Conservation (phyloP, 441 rosid genomes). For the Cnidoscolus chayamansa region DNA sequence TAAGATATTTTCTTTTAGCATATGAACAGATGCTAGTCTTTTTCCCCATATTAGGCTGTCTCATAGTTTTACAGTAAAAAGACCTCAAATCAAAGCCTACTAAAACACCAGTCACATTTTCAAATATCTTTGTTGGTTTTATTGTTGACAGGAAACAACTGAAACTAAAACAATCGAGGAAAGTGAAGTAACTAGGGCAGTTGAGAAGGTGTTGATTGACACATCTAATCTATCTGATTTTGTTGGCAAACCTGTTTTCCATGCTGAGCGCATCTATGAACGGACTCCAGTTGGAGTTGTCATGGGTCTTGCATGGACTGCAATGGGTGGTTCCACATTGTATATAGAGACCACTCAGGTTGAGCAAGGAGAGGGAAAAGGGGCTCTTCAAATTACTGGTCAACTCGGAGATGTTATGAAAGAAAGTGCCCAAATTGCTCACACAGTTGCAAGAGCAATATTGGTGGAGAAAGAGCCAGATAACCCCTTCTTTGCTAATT, state of each 20-base stretch:
- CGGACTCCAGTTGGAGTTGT: constrained; percentile 88
- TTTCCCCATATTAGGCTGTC: not conserved
- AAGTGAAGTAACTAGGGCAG: constrained; percentile 32
- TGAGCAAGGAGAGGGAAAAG: constrained; percentile 82
- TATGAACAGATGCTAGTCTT: not conserved
- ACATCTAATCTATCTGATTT: constrained; percentile 58
- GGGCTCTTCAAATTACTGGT: constrained; percentile 69
- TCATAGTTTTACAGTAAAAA: not conserved
- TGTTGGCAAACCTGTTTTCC: constrained; percentile 96
- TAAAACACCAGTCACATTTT: not conserved
- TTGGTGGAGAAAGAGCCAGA: constrained; percentile 59
- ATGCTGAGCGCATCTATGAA: constrained; percentile 71
- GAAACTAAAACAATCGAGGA: constrained; percentile 37
- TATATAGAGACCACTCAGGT: constrained; percentile 77
- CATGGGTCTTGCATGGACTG: constrained; percentile 98
- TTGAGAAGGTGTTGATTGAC: constrained; percentile 68
- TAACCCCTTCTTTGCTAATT: constrained; percentile 59
- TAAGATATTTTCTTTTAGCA: not conserved
- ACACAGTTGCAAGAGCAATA: constrained; percentile 69
- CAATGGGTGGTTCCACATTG: constrained; percentile 95
- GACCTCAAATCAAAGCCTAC: not conserved
- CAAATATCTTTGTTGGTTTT: not conserved
- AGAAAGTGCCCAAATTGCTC: constrained; percentile 93
- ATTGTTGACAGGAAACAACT: constrained; percentile 39
- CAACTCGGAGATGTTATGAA: constrained; percentile 97